Conservation (phyloP, 2,329 filamentous ascomycete species). For the Aspergillus chevalieri region DNA sequence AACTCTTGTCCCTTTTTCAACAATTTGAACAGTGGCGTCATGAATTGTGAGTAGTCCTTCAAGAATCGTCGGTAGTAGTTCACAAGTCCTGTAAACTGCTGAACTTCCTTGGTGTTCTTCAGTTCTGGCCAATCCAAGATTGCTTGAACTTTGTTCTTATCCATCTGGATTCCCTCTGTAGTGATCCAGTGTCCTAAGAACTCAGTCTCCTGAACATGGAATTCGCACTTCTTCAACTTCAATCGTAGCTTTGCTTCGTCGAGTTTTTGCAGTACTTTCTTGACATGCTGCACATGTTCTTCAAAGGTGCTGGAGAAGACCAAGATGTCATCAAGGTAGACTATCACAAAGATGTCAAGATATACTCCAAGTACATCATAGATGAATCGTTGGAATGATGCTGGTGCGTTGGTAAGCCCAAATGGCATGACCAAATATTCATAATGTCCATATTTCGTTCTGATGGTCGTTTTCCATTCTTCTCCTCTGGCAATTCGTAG, state of each 20-base stretch:
- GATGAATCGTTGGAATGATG: conserved; percentile 4
- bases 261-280: background rate
- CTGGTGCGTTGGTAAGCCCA: conserved; percentile 14
- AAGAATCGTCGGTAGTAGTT: background rate
- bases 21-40: background rate
- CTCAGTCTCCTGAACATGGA: background rate
- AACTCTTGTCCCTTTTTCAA: background rate
- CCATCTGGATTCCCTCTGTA: too few relatives aligned
- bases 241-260: background rate
- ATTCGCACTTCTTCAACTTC: background rate
- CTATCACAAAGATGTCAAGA: background rate
- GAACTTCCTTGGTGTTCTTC: background rate
- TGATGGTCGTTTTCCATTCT: conserved; percentile 7
- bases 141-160: too few relatives aligned
- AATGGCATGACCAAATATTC: conserved; percentile 20
- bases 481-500: conserved; percentile 13
- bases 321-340: background rate
- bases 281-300: background rate
- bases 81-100: background rate
- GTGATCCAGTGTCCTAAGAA: background rate
- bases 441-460: conserved; percentile 13
- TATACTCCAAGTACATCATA: background rate
- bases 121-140: too few relatives aligned
- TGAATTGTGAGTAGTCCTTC: background rate
- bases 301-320: background rate